Percentiles rank a stretch among this genome's conserved stretches.
Evolutionary conservation across 139 green algal species (phyloP).

Genomic region (Yamagishiella unicocca): DNA sequence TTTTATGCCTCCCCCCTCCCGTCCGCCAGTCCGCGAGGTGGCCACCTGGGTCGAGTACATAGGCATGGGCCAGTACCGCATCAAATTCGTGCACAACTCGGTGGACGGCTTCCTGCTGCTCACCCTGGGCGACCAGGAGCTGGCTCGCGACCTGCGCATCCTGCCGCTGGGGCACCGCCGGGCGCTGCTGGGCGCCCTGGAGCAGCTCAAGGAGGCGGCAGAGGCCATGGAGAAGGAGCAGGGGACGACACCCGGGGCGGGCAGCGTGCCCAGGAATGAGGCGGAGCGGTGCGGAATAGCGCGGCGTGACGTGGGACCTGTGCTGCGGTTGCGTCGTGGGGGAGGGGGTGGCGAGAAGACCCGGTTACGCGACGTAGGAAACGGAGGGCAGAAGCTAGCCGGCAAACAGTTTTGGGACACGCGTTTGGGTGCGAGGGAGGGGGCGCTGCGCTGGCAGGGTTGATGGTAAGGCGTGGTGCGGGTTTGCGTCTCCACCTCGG

Average conservation of each 20-base stretch:
- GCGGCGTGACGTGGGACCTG: no score
- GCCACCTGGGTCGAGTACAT: constrained; percentile 78
- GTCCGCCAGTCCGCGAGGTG: constrained; percentile 68
- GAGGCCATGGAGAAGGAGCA: constrained; percentile 16
- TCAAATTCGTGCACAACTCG: constrained; percentile 77
- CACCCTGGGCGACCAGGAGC: constrained; percentile 56
- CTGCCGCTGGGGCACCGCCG: constrained; percentile 50
- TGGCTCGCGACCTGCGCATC: constrained; percentile 43
- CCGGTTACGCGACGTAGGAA: no score
- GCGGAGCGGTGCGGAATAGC: constrained; percentile 17
- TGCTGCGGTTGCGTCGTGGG: no score
- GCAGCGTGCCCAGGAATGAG: background rate
- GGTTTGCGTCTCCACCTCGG: no score
- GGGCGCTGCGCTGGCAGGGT: no score
- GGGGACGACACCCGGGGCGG: background rate
- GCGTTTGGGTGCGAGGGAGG: no score
- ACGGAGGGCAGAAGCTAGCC: no score
- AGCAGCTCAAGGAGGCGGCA: constrained; percentile 14
- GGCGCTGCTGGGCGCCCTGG: constrained; percentile 39
- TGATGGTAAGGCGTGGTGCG: no score
- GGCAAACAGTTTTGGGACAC: no score
- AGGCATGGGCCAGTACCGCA: constrained; percentile 78
- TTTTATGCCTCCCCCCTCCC: background rate
- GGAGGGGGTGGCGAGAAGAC: background rate
- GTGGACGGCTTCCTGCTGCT: constrained; percentile 73